These are phyloP conservation scores for Phytopythium ostracodes DNA, from an alignment of 352 stramenopile genomes.

Conservation along the genomic window DNA sequence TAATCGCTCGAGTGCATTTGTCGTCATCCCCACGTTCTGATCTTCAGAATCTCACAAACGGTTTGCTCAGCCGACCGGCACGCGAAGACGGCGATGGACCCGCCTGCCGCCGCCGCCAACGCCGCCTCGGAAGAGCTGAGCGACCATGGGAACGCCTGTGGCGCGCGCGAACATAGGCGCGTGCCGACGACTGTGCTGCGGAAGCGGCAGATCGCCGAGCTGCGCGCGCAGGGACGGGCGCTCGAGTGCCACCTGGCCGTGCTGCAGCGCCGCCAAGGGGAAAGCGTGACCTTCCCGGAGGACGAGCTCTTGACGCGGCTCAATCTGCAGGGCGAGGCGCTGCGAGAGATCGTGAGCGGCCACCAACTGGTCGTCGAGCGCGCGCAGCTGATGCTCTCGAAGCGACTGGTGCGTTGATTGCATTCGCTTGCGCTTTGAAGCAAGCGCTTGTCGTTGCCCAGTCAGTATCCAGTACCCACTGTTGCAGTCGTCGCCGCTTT, in stretches of 20 bases:
- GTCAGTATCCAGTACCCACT: no score
- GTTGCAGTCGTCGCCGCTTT: no score
- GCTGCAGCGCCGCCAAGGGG: neutral
- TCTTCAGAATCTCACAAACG: no score
- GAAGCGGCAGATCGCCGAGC: conserved; percentile 3
- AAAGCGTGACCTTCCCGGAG: neutral
- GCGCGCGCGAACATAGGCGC: neutral
- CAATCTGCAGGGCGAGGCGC: neutral
- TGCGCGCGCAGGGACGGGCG: neutral
- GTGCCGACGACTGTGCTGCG: conserved; percentile 1
- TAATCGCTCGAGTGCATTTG: no score
- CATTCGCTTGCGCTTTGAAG: no score
- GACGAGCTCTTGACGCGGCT: neutral
- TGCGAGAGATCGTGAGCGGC: neutral
- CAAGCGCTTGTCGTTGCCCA: no score
- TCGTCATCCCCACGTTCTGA: no score
- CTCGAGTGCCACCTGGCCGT: neutral
- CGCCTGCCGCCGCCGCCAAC: no score
- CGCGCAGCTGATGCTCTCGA: conserved; percentile 4
- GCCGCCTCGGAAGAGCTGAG: no score
- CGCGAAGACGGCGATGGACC: neutral
- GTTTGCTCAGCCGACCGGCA: neutral
- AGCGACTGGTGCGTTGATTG: conserved; percentile 6
- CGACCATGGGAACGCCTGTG: no score
- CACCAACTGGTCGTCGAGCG: neutral